These are phyloP conservation scores for Diplodia mutila DNA, from an alignment of 2,329 filamentous ascomycete genomes.

Conservation along the genomic window DNA sequence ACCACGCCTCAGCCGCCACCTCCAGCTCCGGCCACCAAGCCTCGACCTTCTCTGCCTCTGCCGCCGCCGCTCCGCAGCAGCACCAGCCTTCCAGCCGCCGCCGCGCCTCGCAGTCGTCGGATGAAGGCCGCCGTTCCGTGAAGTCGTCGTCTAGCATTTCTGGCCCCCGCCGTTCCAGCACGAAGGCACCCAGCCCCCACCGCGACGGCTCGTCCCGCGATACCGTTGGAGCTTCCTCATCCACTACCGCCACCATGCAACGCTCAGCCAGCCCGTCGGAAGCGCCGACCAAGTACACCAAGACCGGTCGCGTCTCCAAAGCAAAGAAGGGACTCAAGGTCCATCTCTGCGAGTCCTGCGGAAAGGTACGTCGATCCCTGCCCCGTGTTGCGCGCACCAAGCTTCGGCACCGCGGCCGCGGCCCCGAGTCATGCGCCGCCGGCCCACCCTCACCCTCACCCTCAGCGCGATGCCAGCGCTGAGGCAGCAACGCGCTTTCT, in stretches of 20 bases:
- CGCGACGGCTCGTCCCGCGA: slow-evolving; percentile 37
- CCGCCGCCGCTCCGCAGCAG: not conserved
- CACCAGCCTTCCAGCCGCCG: not conserved
- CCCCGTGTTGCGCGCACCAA: not conserved
- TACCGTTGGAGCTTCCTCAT: slow-evolving; percentile 25
- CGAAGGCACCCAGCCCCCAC: slow-evolving; percentile 29
- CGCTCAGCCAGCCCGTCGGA: slow-evolving; percentile 39
- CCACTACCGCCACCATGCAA: slow-evolving; percentile 34
- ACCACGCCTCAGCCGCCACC: not conserved
- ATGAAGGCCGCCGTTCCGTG: slow-evolving; percentile 18
- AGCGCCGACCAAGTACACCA: slow-evolving; percentile 43
- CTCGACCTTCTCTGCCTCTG: not conserved
- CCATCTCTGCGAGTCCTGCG: slow-evolving; percentile 51
- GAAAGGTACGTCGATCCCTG: slow-evolving; percentile 45
- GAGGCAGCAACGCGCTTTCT: slow-evolving; percentile 6
- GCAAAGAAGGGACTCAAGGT: slow-evolving; percentile 53
- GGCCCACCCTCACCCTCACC: too few species aligned
- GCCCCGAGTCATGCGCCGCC: slow-evolving; percentile 11
- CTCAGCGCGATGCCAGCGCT: not conserved
- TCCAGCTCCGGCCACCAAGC: not conserved
- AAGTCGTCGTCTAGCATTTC: slow-evolving; percentile 15
- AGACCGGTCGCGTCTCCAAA: slow-evolving; percentile 53
- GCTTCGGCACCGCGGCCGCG: not conserved
- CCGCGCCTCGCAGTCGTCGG: slow-evolving; percentile 17
- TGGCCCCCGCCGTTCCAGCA: slow-evolving; percentile 18